A percentile compares a stretch with the other conserved stretches of the same genome.
phyloP scores from a whole-genome alignment of 176 grass and related monocot genomes.

The Avena insularis region DNA sequence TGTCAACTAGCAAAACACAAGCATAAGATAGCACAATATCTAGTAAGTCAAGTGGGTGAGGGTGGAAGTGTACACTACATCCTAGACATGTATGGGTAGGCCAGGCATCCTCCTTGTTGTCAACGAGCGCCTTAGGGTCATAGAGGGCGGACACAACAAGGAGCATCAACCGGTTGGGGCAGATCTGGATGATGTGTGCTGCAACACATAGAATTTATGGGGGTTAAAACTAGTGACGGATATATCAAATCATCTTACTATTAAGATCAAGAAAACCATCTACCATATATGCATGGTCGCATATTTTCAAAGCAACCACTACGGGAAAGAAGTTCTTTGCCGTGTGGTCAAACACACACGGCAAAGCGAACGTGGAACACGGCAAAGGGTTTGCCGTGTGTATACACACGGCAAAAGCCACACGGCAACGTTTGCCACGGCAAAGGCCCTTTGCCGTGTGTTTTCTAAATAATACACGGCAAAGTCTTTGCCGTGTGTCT shows the following conservation, averaged over 20 bases:
- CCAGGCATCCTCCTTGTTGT: conserved; percentile 47
- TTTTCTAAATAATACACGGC: no score
- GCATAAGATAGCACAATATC: background rate
- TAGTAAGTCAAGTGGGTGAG: background rate
- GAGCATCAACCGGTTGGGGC: background rate
- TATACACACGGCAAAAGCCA: no score
- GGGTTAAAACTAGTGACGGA: background rate
- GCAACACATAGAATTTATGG: background rate
- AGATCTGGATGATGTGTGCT: background rate
- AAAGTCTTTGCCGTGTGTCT: no score
- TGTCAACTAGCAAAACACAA: background rate
- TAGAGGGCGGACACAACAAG: background rate
- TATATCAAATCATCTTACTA: conserved; percentile 11
- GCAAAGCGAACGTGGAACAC: no score
- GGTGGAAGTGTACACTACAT: conserved; percentile 5
- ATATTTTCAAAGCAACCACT: background rate
- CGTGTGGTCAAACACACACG: no score
- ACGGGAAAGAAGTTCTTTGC: no score
- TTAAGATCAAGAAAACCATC: conserved; percentile 10
- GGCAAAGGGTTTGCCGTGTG: no score
- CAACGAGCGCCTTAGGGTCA: background rate
- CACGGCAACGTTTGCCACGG: no score
- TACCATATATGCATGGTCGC: background rate
- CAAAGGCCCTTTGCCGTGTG: no score
- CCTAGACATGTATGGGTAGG: conserved; percentile 30